phyloP scores from a whole-genome alignment of 2,329 filamentous ascomycete species.

The Bipolaris bicolor region DNA sequence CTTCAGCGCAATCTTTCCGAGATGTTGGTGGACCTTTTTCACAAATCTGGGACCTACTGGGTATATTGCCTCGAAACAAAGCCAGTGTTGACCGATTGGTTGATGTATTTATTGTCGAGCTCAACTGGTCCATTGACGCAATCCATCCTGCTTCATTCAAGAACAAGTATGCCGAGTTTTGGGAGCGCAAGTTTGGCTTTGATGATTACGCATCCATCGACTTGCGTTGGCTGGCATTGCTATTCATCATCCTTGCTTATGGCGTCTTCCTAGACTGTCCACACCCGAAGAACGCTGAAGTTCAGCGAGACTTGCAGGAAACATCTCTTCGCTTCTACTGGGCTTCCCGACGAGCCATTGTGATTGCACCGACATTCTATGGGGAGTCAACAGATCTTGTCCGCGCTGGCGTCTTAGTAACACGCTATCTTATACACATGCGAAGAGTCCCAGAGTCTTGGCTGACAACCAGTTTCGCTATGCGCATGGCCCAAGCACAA shows the following conservation, averaged over 20 bases:
- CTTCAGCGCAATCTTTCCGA: conserved; percentile 33
- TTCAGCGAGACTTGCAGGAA: conserved; percentile 48
- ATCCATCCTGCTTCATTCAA: conserved; percentile 47
- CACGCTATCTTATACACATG: conserved; percentile 50
- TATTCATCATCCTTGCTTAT: conserved; percentile 52
- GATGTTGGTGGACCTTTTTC: conserved; percentile 41
- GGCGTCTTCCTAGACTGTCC: conserved; percentile 49
- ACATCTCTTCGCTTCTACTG: conserved; percentile 52
- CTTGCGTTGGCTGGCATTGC: conserved; percentile 51
- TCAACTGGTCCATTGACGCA: conserved; percentile 49
- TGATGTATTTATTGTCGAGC: conserved; percentile 44
- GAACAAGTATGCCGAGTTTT: conserved; percentile 49
- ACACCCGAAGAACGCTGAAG: conserved; percentile 38
- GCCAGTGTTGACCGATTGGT: conserved; percentile 47
- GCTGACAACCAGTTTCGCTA: conserved; percentile 53
- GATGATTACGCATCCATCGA: conserved; percentile 52
- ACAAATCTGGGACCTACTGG: conserved; percentile 53
- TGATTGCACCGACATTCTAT: conserved; percentile 52
- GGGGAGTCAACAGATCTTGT: conserved; percentile 52
- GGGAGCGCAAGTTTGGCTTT: conserved; percentile 49
- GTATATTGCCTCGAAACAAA: conserved; percentile 49
- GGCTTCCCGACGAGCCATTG: conserved; percentile 49
- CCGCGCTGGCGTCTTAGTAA: conserved; percentile 50
- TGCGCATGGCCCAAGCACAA: conserved; percentile 54
- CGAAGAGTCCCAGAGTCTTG: conserved; percentile 50